Evolutionary conservation across 2,329 filamentous ascomycete species (phyloP).

Genomic region (Fusarium gaditjirri): DNA sequence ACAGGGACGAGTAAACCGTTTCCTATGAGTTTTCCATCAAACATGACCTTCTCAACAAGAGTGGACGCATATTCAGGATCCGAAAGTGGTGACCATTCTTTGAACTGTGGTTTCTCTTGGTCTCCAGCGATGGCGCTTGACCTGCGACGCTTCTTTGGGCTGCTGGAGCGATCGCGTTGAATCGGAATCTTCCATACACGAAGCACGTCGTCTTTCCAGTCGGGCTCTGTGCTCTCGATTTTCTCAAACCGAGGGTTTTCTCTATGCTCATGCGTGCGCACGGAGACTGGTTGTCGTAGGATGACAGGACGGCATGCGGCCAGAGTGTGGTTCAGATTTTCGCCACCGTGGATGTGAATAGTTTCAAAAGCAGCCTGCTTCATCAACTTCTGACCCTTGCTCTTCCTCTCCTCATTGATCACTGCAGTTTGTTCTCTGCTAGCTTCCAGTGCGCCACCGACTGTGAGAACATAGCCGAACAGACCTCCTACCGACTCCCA

Average conservation of each 20-base stretch:
- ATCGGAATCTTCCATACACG: slow-evolving; percentile 84
- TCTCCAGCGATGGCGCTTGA: slow-evolving; percentile 34
- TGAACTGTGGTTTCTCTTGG: slow-evolving; percentile 12
- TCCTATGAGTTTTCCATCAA: slow-evolving; percentile 47
- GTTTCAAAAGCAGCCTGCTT: slow-evolving; percentile 42
- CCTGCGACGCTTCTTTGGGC: slow-evolving; percentile 50
- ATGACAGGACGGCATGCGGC: slow-evolving; percentile 88
- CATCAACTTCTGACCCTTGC: slow-evolving; percentile 51
- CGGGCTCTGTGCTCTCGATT: slow-evolving; percentile 60
- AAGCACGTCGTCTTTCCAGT: slow-evolving; percentile 80
- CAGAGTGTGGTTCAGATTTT: slow-evolving; percentile 82
- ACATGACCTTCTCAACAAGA: slow-evolving; percentile 51
- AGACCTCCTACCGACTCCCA: slow-evolving; percentile 85
- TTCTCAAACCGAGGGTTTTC: slow-evolving; percentile 52
- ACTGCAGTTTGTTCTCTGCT: slow-evolving; percentile 55
- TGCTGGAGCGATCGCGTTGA: slow-evolving; percentile 47
- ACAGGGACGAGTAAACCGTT: slow-evolving; percentile 39
- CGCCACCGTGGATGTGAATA: slow-evolving; percentile 79
- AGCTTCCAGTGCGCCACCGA: slow-evolving; percentile 73
- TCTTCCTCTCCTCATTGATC: slow-evolving; percentile 54
- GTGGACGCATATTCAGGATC: slow-evolving; percentile 46
- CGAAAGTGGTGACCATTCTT: slow-evolving; percentile 38
- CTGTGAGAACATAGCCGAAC: slow-evolving; percentile 83
- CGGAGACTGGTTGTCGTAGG: slow-evolving; percentile 82
- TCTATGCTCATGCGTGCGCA: slow-evolving; percentile 76